phyloP scores from a whole-genome alignment of 768 basidiomycete genomes.

The Suillus cothurnatus region DNA sequence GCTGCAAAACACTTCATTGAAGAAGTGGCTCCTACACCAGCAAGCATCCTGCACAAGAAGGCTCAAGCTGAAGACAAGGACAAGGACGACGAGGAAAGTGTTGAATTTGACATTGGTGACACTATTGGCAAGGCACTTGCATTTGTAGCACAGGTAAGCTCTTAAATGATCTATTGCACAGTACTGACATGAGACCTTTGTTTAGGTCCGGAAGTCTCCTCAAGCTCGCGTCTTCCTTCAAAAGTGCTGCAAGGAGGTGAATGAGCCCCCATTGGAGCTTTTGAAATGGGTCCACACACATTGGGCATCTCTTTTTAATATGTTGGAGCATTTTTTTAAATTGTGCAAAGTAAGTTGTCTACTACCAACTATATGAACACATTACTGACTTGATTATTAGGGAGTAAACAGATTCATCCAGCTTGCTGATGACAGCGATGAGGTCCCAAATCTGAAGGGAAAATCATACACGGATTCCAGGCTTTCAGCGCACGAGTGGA shows the following conservation, averaged over 20 bases:
- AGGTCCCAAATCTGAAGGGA: too few species aligned
- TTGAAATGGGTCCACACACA: neutral
- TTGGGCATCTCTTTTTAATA: neutral
- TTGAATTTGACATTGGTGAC: neutral
- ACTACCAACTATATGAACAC: neutral
- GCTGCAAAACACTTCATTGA: neutral
- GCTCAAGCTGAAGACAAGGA: too few species aligned
- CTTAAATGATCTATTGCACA: too few species aligned
- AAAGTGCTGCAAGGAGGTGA: neutral
- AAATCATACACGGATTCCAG: too few species aligned
- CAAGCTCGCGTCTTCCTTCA: neutral
- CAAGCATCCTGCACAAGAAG: too few species aligned
- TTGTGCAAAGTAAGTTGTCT: neutral
- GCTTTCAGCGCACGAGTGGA: too few species aligned
- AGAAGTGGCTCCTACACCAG: neutral
- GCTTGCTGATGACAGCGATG: constrained; percentile 25
- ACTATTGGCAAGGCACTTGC: neutral
- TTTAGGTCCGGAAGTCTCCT: neutral
- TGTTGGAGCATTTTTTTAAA: neutral
- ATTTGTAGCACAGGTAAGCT: neutral
- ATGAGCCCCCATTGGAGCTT: neutral
- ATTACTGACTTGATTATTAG: neutral
- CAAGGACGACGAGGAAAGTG: too few species aligned
- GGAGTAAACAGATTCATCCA: constrained; percentile 7
- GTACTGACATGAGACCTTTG: too few species aligned